Evolutionary conservation across 2,329 filamentous ascomycete genomes (phyloP).

Genomic region (Botrytis sinoallii): DNA sequence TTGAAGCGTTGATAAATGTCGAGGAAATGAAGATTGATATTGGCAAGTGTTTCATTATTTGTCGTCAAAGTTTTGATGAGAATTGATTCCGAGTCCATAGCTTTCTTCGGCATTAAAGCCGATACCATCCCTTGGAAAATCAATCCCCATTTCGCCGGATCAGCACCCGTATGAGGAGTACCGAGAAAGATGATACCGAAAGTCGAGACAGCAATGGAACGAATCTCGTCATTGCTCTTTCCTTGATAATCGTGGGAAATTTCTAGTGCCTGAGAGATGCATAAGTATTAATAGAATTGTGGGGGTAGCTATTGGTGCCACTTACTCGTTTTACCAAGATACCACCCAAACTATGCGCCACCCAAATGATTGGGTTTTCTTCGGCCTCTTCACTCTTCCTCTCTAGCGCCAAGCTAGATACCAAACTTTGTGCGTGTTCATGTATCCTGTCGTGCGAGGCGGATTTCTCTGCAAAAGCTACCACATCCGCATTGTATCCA

Average conservation of each 20-base stretch:
- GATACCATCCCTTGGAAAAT: conserved; percentile 66
- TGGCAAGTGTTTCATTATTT: conserved; percentile 70
- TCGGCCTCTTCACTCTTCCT: conserved; percentile 55
- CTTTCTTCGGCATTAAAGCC: conserved; percentile 60
- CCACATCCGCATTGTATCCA: conserved; percentile 68
- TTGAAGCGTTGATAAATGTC: conserved; percentile 69
- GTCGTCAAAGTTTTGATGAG: conserved; percentile 68
- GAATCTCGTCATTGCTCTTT: conserved; percentile 59
- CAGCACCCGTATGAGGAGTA: conserved; percentile 70
- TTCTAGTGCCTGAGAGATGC: conserved; percentile 49
- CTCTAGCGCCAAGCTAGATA: conserved; percentile 60
- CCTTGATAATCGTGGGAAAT: conserved; percentile 61
- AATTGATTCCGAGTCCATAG: conserved; percentile 65
- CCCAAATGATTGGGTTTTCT: conserved; percentile 69
- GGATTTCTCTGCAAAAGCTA: conserved; percentile 47
- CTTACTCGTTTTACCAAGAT: conserved; percentile 61
- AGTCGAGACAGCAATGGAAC: conserved; percentile 70
- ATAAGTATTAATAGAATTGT: background rate
- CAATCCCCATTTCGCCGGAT: conserved; percentile 64
- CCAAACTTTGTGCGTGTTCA: conserved; percentile 68
- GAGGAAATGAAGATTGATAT: conserved; percentile 70
- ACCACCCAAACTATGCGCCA: conserved; percentile 71
- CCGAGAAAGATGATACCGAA: conserved; percentile 75
- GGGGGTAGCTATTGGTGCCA: background rate
- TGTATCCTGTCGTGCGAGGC: conserved; percentile 59